phyloP scores from a whole-genome alignment of 148 eudicot genomes.

The Heliamphora exappendiculata region DNA sequence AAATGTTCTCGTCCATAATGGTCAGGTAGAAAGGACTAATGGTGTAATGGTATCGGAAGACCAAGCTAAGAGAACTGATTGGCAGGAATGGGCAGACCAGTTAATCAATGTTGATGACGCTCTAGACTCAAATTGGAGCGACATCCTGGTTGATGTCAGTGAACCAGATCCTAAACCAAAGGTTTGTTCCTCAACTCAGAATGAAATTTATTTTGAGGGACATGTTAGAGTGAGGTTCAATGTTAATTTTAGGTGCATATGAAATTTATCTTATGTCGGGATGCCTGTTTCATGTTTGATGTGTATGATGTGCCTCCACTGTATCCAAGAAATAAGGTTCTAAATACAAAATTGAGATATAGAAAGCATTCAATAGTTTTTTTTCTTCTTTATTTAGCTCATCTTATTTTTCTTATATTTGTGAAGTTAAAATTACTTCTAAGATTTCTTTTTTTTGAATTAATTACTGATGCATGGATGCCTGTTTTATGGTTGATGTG shows the following conservation, averaged over 20 bases:
- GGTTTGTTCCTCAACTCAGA: conserved; percentile 37
- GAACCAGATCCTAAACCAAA: conserved; percentile 40
- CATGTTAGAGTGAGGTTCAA: not conserved
- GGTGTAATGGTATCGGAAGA: conserved; percentile 33
- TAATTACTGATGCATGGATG: not conserved
- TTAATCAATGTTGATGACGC: conserved; percentile 43
- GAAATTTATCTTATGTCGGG: not conserved
- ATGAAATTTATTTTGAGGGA: not conserved
- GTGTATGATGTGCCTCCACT: not conserved
- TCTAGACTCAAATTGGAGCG: conserved; percentile 58
- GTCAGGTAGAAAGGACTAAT: conserved; percentile 34
- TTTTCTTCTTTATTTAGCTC: not conserved
- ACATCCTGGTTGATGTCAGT: conserved; percentile 44
- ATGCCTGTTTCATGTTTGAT: not conserved
- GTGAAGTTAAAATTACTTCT: not conserved
- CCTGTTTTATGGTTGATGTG: not conserved
- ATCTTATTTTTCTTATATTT: not conserved
- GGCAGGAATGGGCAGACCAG: conserved; percentile 62
- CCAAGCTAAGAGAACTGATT: conserved; percentile 39
- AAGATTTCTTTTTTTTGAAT: not conserved
- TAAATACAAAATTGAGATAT: not conserved
- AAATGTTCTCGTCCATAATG: conserved; percentile 25
- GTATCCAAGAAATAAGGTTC: not conserved
- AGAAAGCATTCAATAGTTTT: not conserved
- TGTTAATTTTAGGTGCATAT: not conserved